phyloP scores from a whole-genome alignment of 805 yeast species.

The Ogataea ganodermae region DNA sequence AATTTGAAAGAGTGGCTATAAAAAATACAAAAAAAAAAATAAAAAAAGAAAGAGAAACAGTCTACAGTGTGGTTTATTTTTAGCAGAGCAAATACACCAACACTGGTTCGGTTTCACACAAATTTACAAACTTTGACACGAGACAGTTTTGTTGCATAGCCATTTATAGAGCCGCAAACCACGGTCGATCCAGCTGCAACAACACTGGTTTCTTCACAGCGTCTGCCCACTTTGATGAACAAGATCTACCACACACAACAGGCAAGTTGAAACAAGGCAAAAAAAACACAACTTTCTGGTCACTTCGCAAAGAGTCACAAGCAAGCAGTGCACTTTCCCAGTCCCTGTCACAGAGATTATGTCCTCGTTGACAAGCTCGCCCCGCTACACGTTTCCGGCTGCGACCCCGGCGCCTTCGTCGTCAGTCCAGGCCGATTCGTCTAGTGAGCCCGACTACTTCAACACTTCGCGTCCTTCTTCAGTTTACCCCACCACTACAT shows the following conservation, averaged over 20 bases:
- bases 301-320: neutral
- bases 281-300: too few relatives aligned
- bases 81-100: slow-evolving; percentile 3
- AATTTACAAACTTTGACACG: slow-evolving; percentile 1
- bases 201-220: neutral
- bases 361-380: slow-evolving; percentile 21
- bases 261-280: neutral
- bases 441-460: slow-evolving; percentile 3
- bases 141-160: neutral
- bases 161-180: slow-evolving; percentile 5
- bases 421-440: neutral
- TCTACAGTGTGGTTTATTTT: slow-evolving; percentile 1
- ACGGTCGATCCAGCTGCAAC: too few relatives aligned
- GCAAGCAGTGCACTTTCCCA: neutral
- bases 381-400: slow-evolving; percentile 15
- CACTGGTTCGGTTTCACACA: neutral
- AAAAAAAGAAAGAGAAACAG: neutral
- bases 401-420: slow-evolving; percentile 4
- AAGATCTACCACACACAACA: neutral
- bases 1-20: neutral
- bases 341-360: neutral
- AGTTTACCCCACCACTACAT: neutral
- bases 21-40: neutral
- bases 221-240: neutral
- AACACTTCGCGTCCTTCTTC: slow-evolving; percentile 1